Evolutionary conservation across 2,329 filamentous ascomycete genomes (phyloP), one percentile per base, ranked within the genome.

Genomic region (Fusarium keratoplasticum): DNA sequence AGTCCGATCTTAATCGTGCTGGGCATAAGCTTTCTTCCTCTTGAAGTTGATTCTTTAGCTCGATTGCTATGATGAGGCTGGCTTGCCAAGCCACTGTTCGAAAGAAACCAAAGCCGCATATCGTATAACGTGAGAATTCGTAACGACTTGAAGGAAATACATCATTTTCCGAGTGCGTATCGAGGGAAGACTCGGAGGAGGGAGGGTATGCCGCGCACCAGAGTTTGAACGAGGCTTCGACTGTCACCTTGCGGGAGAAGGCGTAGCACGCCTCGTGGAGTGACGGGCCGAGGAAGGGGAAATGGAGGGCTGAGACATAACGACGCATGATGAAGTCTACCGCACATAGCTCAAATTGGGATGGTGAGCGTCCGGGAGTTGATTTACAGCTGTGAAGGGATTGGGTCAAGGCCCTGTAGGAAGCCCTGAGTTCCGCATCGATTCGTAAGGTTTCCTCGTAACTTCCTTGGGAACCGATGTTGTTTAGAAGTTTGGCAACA

Each of bases 301-400:
- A 82, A 75, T 93, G 90, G 0, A 93, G 82, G 0, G 86, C 82
- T 7, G 88, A 82, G 4, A 91, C 78, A 73, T 89, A 90, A 10
- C 89, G 87, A 29, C 87, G 85, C 69, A 90, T 83, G 25, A 89
- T 78, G 47, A 89, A 82, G 31, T 90, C 86, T 7, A 89, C 76
- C 1, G 87, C 73, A 5, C 84, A 83, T 6, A 84, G 76, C n/a
- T 85, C 83, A 62, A 88, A 87, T 0, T 72, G 66, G 0, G 82
- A 79, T 0, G 80, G 81, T 0, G 78, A 74, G 5, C 40, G 50
- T 16, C 76, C 73, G 7, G 60, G 64, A 6, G 27, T 59, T 2
- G 71, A 59, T 38, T 36, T 77, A 50, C 68, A 79, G 10, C 42
- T 61, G 20, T 82, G 81, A 1, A 87, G 71, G 1, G 61, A 82